Conservation (phyloP, 495 filamentous ascomycete species). For the Tetracladium marchalianum region DNA sequence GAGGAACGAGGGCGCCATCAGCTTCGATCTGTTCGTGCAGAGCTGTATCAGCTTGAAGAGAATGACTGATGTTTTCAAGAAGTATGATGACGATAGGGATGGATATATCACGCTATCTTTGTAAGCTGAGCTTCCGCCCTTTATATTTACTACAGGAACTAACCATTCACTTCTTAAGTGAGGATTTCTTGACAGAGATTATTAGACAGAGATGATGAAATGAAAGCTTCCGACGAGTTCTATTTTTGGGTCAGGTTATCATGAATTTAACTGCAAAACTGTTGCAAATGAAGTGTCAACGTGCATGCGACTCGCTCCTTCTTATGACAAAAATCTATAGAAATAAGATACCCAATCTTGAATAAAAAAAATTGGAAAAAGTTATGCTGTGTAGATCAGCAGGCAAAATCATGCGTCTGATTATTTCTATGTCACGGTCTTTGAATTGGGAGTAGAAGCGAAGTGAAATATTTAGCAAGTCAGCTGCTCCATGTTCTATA, state of each 20-base stretch:
- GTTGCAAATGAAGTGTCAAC: background rate
- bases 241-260: background rate
- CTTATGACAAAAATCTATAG: conserved; percentile 1
- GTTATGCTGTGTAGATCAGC: no score
- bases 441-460: no score
- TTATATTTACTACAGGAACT: background rate
- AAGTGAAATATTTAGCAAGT: no score
- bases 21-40: conserved; percentile 96
- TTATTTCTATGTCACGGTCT: no score
- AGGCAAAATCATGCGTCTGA: no score
- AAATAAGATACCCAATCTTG: conserved; percentile 4
- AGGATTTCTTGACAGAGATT: conserved; percentile 21
- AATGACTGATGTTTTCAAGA: conserved; percentile 99
- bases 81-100: conserved; percentile 93
- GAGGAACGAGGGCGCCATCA: conserved; percentile 57
- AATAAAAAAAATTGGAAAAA: no score
- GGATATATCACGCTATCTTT: conserved; percentile 81
- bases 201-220: conserved; percentile 15
- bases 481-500: no score
- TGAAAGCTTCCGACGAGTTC: no score
- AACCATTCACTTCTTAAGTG: conserved; percentile 4
- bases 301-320: background rate
- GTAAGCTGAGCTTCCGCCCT: conserved; percentile 6
- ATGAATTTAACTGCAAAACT: background rate
- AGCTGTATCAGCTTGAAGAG: conserved; percentile 91